Conservation (phyloP, 805 yeast species). For the Novakomyces olei region DNA sequence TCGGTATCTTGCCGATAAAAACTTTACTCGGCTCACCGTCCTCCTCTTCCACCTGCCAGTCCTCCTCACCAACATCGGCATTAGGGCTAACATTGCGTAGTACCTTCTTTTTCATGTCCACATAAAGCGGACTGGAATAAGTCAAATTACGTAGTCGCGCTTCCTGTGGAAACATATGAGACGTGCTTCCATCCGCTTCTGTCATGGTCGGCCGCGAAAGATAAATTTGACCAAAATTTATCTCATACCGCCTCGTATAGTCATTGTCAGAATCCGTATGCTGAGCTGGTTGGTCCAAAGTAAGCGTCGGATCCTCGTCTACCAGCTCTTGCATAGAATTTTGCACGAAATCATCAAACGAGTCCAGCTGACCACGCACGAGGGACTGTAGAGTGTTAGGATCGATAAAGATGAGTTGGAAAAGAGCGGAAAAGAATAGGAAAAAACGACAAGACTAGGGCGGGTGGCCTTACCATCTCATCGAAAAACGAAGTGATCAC, state of each 20-base stretch:
- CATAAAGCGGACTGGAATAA: conserved; percentile 86
- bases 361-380: conserved; percentile 93
- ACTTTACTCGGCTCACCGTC: conserved; percentile 53
- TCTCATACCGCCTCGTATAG: conserved; percentile 78
- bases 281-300: conserved; percentile 95
- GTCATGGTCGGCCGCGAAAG: conserved; percentile 95
- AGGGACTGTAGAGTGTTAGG: too few relatives aligned
- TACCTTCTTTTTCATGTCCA: conserved; percentile 82
- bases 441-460: too few relatives aligned
- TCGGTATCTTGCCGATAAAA: conserved; percentile 89
- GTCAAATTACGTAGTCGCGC: conserved; percentile 91
- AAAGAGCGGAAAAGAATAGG: too few relatives aligned
- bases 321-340: conserved; percentile 92
- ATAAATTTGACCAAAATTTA: conserved; percentile 92
- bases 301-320: conserved; percentile 81
- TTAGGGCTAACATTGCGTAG: conserved; percentile 34
- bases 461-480: too few relatives aligned
- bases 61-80: conserved; percentile 20
- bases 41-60: conserved; percentile 35
- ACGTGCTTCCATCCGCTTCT: conserved; percentile 99
- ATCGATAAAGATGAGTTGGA: too few relatives aligned
- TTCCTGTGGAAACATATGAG: conserved; percentile 93
- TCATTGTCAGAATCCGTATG: conserved; percentile 81
- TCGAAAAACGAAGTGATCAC: conserved; percentile 90
- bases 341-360: conserved; percentile 93